phyloP scores from a whole-genome alignment of 495 filamentous ascomycete genomes.

The Stereocaulon alpinum region DNA sequence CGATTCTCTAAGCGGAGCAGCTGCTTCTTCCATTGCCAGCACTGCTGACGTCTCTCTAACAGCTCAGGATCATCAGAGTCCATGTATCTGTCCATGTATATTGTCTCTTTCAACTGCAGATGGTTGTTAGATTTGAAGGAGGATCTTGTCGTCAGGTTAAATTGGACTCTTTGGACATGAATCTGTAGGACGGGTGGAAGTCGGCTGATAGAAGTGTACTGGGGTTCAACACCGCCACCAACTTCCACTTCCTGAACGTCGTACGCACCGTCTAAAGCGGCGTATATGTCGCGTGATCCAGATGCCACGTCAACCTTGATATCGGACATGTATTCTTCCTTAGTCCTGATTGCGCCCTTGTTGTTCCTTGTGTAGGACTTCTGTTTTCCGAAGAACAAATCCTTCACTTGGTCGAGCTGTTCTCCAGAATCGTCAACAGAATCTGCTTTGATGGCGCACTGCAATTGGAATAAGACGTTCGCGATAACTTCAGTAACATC shows the following conservation, averaged over 20 bases:
- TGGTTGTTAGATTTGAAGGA: conserved; percentile 71
- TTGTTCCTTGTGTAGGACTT: conserved; percentile 43
- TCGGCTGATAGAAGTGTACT: conserved; percentile 64
- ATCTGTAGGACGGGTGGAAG: conserved; percentile 82
- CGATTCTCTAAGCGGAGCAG: neutral
- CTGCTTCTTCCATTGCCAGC: conserved; percentile 62
- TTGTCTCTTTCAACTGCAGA: conserved; percentile 58
- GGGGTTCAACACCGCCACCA: conserved; percentile 48
- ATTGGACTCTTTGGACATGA: conserved; percentile 72
- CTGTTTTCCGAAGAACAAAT: conserved; percentile 51
- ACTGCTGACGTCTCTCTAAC: conserved; percentile 49
- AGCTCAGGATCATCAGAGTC: conserved; percentile 51
- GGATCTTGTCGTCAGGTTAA: conserved; percentile 45
- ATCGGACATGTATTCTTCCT: conserved; percentile 50
- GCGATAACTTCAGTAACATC: conserved; percentile 94
- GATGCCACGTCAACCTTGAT: conserved; percentile 54
- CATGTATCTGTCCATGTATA: conserved; percentile 88
- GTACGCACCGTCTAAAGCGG: conserved; percentile 75
- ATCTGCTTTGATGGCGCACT: conserved; percentile 68
- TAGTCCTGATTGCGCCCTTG: conserved; percentile 32
- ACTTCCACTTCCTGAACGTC: conserved; percentile 64
- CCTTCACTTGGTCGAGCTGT: conserved; percentile 69
- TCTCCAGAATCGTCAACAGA: conserved; percentile 52
- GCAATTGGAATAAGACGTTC: conserved; percentile 79
- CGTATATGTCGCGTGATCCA: conserved; percentile 59